Percentiles rank a stretch among this genome's conserved stretches.
phyloP scores from a whole-genome alignment of 2,329 filamentous ascomycete genomes.

The Herpotrichia juniperi region DNA sequence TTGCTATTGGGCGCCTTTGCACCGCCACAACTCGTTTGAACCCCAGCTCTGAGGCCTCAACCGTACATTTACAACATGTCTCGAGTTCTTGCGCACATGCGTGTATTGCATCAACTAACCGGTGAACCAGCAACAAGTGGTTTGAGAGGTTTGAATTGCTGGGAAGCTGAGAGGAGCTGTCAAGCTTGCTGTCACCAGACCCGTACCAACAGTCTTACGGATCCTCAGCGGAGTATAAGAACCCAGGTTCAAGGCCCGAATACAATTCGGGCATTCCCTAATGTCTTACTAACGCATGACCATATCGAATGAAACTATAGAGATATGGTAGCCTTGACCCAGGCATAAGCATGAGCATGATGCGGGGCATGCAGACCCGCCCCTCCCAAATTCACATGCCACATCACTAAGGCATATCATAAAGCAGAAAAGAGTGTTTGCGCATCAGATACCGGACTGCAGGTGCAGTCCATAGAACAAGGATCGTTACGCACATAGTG shows the following conservation, averaged over 20 bases:
- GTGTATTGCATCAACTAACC: too few relatives aligned
- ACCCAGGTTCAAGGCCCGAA: conserved; percentile 1
- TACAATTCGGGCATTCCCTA: too few relatives aligned
- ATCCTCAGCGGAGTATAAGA: not conserved
- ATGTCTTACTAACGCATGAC: not conserved
- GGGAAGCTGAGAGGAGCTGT: not conserved
- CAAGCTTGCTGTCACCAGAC: not conserved
- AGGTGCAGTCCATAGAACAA: not conserved
- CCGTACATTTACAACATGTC: too few relatives aligned
- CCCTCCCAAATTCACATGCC: not conserved
- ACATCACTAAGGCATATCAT: too few relatives aligned
- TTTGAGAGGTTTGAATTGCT: not conserved
- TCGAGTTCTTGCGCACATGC: too few relatives aligned
- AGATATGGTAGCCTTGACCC: not conserved
- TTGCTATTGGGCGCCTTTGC: too few relatives aligned
- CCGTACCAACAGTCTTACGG: not conserved
- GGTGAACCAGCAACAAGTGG: not conserved
- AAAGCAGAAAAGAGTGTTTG: too few relatives aligned
- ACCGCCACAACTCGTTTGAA: too few relatives aligned
- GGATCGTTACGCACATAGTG: not conserved
- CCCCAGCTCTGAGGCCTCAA: too few relatives aligned
- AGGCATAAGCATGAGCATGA: not conserved
- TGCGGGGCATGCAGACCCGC: not conserved
- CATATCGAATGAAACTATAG: not conserved
- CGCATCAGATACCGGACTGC: not conserved